Percentiles rank a stretch among this genome's conserved stretches.
These are phyloP conservation scores for Globisporangium spinosum DNA, from an alignment of 352 stramenopile genomes.

Conservation along the genomic window DNA sequence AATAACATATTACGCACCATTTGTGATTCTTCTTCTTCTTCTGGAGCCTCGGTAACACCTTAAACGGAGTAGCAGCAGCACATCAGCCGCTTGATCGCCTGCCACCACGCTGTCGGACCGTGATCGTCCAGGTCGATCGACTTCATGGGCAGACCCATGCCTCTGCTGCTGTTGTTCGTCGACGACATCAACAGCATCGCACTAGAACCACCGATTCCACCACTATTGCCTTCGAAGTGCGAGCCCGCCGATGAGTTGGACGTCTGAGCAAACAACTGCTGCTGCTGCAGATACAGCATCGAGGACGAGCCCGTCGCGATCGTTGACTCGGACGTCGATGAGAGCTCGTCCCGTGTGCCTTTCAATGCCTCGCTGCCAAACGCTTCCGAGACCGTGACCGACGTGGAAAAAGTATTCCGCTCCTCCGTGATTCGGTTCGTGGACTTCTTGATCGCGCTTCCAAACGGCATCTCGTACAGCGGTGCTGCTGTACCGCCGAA, in stretches of 20 bases:
- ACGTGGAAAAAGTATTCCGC: constrained; percentile 76
- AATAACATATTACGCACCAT: constrained; percentile 7
- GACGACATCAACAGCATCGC: constrained; percentile 5
- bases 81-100: constrained; percentile 26
- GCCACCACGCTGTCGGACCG: constrained; percentile 21
- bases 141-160: constrained; percentile 14
- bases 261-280: constrained; percentile 18
- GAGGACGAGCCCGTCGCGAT: constrained; percentile 32
- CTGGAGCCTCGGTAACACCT: not conserved
- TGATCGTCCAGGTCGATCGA: constrained; percentile 9
- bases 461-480: constrained; percentile 77
- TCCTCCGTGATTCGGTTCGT: constrained; percentile 80
- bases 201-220: not conserved
- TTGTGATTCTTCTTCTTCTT: not conserved
- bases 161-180: not conserved
- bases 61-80: constrained; percentile 30
- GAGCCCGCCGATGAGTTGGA: constrained; percentile 7
- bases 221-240: constrained; percentile 14
- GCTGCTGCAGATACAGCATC: constrained; percentile 24
- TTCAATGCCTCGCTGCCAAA: constrained; percentile 38
- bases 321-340: constrained; percentile 21
- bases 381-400: constrained; percentile 73
- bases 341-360: constrained; percentile 18
- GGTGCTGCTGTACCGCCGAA: constrained; percentile 69
- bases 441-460: constrained; percentile 75